Evolutionary conservation across 805 yeast species (phyloP), one percentile per base, ranked within the genome.

Genomic region (Barnettozyma pratensis): DNA sequence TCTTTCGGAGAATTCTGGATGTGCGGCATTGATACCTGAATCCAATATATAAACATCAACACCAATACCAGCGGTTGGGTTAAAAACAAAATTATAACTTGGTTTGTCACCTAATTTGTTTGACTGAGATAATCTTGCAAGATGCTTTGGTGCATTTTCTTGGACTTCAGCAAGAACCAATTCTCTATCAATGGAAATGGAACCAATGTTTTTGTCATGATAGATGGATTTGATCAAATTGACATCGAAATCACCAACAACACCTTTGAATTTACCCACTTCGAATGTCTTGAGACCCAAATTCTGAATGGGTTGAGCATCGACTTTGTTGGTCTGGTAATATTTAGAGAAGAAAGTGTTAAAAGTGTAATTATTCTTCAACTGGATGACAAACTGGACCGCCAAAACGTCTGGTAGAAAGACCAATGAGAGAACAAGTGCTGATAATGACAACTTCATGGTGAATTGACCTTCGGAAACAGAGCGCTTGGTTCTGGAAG

Each of bases 1-100:
- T 37, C 80, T 65, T 4, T 69, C 66, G 5, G 63, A 67, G 49
- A 77, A 73, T 39, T 77, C 80, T 3, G 71, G 69, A 46, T 74
- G 77, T 27, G 56, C 57, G 7, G 55, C 47, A 34, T 64, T 54
- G 37, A 72, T 61, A 5, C 76, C 76, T 5, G 73, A 62, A 47
- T 72, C 76, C 34, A 71, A 57, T 7, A 72, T 45, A 50, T 67
- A 70, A 12, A 68, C 65, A 47, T 68, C 71, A 19, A 69, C 65
- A 31, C 69, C 69, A 42, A 57, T 65, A 6, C 76, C 77, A 5
- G 72, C 73, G 28, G 64, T 69, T 36, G 67, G 65, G 53, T 74
- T 75, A 58, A 64, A 74, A 29, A 69, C 58, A 57, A 66, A 75
- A 47, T 72, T 71, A 48, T 60, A 54, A 45, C 63, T 54, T 11